These are phyloP conservation scores for Violaceomyces palustris DNA, from an alignment of 1,284 basidiomycete species.

Conservation along the genomic window DNA sequence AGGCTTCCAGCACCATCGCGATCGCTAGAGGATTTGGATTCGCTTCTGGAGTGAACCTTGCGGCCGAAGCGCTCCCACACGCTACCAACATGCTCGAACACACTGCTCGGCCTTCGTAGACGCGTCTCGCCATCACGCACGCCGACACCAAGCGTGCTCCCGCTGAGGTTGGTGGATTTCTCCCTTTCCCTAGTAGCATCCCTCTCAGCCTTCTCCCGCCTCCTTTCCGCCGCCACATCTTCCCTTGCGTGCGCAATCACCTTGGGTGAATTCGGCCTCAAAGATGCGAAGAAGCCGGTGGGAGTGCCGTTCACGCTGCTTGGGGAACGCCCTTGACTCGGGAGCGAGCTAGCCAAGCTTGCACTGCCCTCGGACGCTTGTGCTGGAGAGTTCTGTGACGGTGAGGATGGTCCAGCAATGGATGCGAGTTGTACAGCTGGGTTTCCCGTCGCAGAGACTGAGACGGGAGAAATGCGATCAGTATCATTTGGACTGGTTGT, in stretches of 20 bases:
- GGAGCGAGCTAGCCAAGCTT: no score
- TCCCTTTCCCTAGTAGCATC: not conserved
- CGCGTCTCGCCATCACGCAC: slow-evolving; percentile 7
- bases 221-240: not conserved
- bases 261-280: slow-evolving; percentile 24
- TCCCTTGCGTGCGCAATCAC: not conserved
- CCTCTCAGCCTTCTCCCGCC: not conserved
- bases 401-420: no score
- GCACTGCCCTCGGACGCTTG: no score
- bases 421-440: no score
- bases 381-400: no score
- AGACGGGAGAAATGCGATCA: no score
- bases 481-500: no score
- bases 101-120: slow-evolving; percentile 30
- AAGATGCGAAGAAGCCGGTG: slow-evolving; percentile 25
- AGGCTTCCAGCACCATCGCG: no score
- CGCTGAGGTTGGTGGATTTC: not conserved
- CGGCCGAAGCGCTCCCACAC: slow-evolving; percentile 40
- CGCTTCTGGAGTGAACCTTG: slow-evolving; percentile 31
- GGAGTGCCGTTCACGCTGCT: no score
- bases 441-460: no score
- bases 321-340: no score
- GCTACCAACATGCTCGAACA: slow-evolving; percentile 42
- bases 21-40: no score
- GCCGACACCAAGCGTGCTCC: not conserved